These are phyloP conservation scores for Suillus clintonianus DNA, from an alignment of 768 basidiomycete genomes.

Conservation along the genomic window DNA sequence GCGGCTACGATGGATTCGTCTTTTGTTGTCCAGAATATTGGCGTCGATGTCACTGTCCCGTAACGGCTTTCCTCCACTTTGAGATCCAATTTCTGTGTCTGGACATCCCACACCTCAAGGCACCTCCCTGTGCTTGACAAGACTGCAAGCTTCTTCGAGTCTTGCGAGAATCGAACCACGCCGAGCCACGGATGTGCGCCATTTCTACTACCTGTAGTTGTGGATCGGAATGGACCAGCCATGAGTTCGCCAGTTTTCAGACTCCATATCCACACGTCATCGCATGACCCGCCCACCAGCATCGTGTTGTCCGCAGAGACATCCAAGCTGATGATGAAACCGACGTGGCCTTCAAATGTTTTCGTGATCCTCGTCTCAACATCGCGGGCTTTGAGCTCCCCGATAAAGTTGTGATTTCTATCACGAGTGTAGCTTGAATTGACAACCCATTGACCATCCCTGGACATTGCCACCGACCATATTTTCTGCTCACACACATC, in stretches of 20 bases:
- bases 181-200: no score
- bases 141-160: neutral
- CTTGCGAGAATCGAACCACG: neutral
- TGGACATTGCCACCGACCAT: neutral
- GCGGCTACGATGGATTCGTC: neutral
- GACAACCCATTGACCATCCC: neutral
- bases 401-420: neutral
- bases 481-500: neutral
- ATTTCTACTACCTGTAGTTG: no score
- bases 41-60: neutral
- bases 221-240: neutral
- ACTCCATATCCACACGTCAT: neutral
- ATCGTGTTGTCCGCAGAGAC: constrained; percentile 7
- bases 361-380: neutral
- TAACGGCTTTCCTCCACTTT: neutral
- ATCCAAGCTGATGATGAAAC: neutral
- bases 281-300: constrained; percentile 4
- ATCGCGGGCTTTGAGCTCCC: neutral
- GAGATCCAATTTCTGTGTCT: neutral
- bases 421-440: neutral
- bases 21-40: neutral
- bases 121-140: neutral
- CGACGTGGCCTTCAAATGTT: neutral
- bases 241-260: neutral
- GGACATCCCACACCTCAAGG: neutral